Conservation (phyloP, 192 early-diverging fungal species). For the Gonapodya prolifera region DNA sequence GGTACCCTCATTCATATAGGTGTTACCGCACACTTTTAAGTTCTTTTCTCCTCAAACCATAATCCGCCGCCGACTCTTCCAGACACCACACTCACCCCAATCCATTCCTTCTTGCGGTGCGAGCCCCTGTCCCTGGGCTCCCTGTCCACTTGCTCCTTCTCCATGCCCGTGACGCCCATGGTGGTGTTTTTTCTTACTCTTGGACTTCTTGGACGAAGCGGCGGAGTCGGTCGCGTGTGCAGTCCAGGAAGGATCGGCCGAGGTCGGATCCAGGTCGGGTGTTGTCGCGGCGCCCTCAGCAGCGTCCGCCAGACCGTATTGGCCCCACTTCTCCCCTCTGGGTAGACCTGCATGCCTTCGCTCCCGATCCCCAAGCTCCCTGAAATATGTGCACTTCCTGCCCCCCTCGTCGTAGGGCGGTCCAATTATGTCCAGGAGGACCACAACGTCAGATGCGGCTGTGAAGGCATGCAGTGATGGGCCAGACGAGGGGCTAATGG, state of each 20-base stretch:
- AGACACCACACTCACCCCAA: background rate
- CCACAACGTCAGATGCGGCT: constrained; percentile 24
- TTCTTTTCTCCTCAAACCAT: no score
- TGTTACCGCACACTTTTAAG: no score
- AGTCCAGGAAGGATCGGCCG: background rate
- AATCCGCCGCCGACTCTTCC: no score
- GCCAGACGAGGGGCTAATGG: constrained; percentile 13
- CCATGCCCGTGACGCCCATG: background rate
- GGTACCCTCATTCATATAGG: no score
- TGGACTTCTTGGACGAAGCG: background rate
- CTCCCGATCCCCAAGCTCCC: constrained; percentile 9
- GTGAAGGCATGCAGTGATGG: constrained; percentile 25
- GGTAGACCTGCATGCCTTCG: background rate
- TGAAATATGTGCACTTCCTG: constrained; percentile 29
- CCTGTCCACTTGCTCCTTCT: no score
- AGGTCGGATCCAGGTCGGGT: background rate
- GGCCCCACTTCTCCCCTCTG: background rate
- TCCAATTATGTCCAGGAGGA: constrained; percentile 33
- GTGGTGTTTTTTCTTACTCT: background rate
- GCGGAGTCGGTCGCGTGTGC: background rate
- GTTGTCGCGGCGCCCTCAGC: background rate
- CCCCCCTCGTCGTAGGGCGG: constrained; percentile 28
- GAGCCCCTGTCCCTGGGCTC: background rate
- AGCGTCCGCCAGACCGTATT: background rate
- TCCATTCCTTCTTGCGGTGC: background rate